Conservation (phyloP, 768 basidiomycete genomes). For the Podaxis sp. region DNA sequence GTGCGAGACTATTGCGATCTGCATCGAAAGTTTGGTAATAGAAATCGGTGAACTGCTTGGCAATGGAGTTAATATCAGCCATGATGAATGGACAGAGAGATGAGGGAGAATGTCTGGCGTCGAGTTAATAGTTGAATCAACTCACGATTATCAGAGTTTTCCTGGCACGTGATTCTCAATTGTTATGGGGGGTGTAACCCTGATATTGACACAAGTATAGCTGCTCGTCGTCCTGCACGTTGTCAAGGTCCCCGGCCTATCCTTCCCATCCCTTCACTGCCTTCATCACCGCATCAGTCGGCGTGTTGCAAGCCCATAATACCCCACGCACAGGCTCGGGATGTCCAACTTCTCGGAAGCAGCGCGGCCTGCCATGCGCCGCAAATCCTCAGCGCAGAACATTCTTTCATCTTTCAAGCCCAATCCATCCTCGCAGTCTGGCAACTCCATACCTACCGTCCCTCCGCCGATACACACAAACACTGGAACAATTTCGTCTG, state of each 20-base stretch:
- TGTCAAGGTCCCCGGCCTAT: constrained; percentile 7
- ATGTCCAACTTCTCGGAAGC: constrained; percentile 43
- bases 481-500: constrained; percentile 28
- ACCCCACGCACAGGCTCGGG: background rate
- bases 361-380: constrained; percentile 65
- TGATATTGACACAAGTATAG: constrained; percentile 15
- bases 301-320: background rate
- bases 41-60: constrained; percentile 75
- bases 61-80: constrained; percentile 74
- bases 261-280: constrained; percentile 6
- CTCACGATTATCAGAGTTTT: constrained; percentile 11
- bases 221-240: constrained; percentile 12
- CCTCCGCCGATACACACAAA: constrained; percentile 30
- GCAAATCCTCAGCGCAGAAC: constrained; percentile 86
- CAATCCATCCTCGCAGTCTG: constrained; percentile 25
- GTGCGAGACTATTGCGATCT: constrained; percentile 50
- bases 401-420: constrained; percentile 75
- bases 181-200: constrained; percentile 4
- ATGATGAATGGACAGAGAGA: constrained; percentile 23
- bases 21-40: constrained; percentile 83
- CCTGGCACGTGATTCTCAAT: constrained; percentile 11
- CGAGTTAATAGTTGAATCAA: constrained; percentile 12
- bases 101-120: constrained; percentile 5
- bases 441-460: constrained; percentile 34
- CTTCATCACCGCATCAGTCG: background rate